Conservation (phyloP, 441 rosid genomes). For the Euphorbia schlechtendalii region DNA sequence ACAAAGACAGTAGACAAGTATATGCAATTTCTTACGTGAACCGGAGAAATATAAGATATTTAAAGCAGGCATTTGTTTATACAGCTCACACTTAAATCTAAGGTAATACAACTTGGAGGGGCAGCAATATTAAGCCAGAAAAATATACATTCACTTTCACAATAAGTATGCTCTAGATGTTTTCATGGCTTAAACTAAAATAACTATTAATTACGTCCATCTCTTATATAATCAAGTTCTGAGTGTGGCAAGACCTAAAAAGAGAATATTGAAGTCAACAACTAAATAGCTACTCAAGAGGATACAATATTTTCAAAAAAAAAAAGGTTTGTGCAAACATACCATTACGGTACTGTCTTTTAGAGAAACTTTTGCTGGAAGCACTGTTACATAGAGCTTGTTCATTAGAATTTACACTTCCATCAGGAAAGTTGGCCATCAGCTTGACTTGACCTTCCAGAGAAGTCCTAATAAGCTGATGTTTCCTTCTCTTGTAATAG, state of each 20-base stretch:
- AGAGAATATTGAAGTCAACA: neutral
- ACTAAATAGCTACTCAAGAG: neutral
- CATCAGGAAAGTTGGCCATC: conserved; percentile 26
- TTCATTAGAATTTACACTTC: conserved; percentile 30
- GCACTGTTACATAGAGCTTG: conserved; percentile 31
- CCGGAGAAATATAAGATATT: neutral
- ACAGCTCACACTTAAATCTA: neutral
- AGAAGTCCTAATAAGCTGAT: conserved; percentile 78
- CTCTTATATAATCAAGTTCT: neutral
- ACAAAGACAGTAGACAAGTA: neutral
- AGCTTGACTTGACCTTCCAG: conserved; percentile 33
- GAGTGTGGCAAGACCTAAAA: neutral
- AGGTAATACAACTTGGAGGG: too few relatives aligned
- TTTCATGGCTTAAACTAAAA: neutral
- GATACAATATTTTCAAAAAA: neutral
- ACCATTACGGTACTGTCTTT: conserved; percentile 41
- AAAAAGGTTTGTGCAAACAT: neutral
- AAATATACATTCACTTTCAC: neutral
- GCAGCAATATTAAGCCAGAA: too few relatives aligned
- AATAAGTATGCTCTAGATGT: neutral
- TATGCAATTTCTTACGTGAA: neutral
- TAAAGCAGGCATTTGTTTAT: neutral
- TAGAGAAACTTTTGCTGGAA: conserved; percentile 36
- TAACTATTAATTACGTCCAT: neutral
- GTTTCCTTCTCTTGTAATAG: conserved; percentile 74